Evolutionary conservation across 192 early-diverging fungal genomes (phyloP), one percentile per base, ranked within the genome.

Genomic region (Funneliformis geosporum): DNA sequence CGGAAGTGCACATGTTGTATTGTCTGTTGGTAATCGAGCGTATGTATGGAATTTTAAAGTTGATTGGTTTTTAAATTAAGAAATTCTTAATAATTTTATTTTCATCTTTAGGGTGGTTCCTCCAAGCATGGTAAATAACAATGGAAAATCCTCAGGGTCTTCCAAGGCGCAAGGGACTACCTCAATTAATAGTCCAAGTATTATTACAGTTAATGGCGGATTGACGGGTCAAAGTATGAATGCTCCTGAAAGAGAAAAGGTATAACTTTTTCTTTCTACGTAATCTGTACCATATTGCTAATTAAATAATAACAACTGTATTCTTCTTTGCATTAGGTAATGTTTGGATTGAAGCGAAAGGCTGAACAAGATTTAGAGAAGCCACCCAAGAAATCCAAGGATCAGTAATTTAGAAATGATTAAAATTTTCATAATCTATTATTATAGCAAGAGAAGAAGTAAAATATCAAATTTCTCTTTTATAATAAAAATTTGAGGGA

Each of bases 1-100:
- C 0, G 94, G 93, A 14, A 84, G 89, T 23, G 93, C 95, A 10
- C 95, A 96, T 72, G 89, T 96, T 76, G 94, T 96, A 11, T 87
- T 98, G 4, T 88, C 88, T 38, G 89, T 94, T 39, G 94, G 94
- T 73, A 94, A 94, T 78, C 83, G 92, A 80, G 90, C 83, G 85
- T 86, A 81, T 12, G 85, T 86, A 75, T n/a, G 28, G 9, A 14
- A 28, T 47, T 39, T 44, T 43, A 33, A 61, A 23, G 0, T 44
- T 0, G 21, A 42, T 59, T 44, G 16, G 38, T 50, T 27, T 16
- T 16, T 5, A 8, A n/a, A 65, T 65, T 25, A 16, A 21, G 11
- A 50, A 40, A 18, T 25, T 60, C 2, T 40, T 47, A 16, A 33
- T 18, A 28, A 68, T 44, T 69, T 21, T 79, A 59, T 21, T 7